phyloP scores from a whole-genome alignment of 768 basidiomycete species.

The Phanerochaete carnosa region DNA sequence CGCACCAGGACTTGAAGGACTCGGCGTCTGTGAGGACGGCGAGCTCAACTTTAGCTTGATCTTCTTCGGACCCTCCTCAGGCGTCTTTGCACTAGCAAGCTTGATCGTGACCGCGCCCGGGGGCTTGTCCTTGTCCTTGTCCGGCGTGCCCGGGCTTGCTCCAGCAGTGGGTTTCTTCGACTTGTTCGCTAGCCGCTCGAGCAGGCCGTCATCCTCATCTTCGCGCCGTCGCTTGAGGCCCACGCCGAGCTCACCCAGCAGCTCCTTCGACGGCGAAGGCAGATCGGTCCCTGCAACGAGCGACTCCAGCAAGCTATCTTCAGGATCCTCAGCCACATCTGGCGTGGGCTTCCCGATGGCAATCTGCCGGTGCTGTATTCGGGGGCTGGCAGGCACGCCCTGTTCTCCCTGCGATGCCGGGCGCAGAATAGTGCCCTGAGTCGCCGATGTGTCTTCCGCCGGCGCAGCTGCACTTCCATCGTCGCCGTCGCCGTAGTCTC shows the following conservation, averaged over 20 bases:
- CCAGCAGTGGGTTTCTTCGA: slow-evolving; percentile 23
- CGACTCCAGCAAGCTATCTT: slow-evolving; percentile 53
- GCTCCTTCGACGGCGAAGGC: slow-evolving; percentile 13
- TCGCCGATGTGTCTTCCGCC: neutral
- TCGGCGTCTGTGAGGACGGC: slow-evolving; percentile 34
- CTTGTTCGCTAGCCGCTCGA: slow-evolving; percentile 59
- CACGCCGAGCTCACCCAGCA: slow-evolving; percentile 12
- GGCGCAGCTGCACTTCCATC: slow-evolving; percentile 21
- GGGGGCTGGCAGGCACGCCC: slow-evolving; percentile 22
- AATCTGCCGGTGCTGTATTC: slow-evolving; percentile 37
- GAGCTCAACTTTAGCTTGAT: slow-evolving; percentile 65
- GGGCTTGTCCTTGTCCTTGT: slow-evolving; percentile 37
- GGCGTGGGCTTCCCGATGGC: slow-evolving; percentile 3
- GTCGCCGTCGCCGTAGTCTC: slow-evolving; percentile 78
- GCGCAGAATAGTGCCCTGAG: neutral
- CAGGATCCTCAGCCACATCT: slow-evolving; percentile 50
- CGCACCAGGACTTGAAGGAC: slow-evolving; percentile 59
- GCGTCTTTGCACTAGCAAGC: slow-evolving; percentile 21
- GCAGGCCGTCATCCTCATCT: slow-evolving; percentile 66
- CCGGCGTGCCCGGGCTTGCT: slow-evolving; percentile 37
- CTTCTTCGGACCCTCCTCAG: slow-evolving; percentile 65
- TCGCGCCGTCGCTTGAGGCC: slow-evolving; percentile 37
- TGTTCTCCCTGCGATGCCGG: slow-evolving; percentile 4
- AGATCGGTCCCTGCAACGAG: slow-evolving; percentile 37
- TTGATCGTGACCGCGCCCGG: slow-evolving; percentile 18